A percentile compares a stretch with the other conserved stretches of the same genome.
Evolutionary conservation across 441 rosid genomes (phyloP).

Genomic region (Adansonia grandidieri): DNA sequence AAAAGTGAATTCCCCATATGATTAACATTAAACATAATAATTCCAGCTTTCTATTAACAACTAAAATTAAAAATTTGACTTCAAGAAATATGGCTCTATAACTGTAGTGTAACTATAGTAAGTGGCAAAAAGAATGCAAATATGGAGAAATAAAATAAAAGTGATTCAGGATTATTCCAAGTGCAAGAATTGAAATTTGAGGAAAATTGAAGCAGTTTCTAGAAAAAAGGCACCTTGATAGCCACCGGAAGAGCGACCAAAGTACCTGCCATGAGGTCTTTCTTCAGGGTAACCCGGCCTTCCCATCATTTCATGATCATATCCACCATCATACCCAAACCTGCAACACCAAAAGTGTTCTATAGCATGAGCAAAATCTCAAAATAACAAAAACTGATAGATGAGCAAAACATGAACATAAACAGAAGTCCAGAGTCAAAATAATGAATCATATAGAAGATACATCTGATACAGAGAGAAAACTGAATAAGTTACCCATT

Average conservation of each 20-base stretch:
- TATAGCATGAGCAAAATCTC: constrained; percentile 10
- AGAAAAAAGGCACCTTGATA: constrained; percentile 43
- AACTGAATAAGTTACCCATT: not conserved
- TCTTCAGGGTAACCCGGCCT: constrained; percentile 77
- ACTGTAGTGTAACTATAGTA: not conserved
- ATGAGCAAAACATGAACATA: not conserved
- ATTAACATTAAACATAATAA: constrained; percentile 8
- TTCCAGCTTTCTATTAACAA: not conserved
- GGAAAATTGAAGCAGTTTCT: constrained; percentile 31
- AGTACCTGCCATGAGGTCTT: constrained; percentile 69
- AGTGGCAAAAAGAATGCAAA: not conserved
- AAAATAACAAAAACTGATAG: not conserved
- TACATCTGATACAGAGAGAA: not conserved
- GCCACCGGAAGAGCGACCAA: constrained; percentile 67
- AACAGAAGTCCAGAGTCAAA: not conserved
- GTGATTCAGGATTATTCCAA: not conserved
- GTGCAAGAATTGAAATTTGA: not conserved
- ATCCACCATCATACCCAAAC: constrained; percentile 84
- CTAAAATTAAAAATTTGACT: not conserved
- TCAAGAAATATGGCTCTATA: not conserved
- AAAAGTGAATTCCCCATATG: not conserved
- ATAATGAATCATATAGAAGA: constrained; percentile 7
- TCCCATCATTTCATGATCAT: constrained; percentile 89
- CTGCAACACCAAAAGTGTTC: constrained; percentile 39
- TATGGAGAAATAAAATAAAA: not conserved